A percentile compares a stretch with the other conserved stretches of the same genome.
phyloP scores from a whole-genome alignment of 169 alveolate species.

The Plasmodium vivax region DNA sequence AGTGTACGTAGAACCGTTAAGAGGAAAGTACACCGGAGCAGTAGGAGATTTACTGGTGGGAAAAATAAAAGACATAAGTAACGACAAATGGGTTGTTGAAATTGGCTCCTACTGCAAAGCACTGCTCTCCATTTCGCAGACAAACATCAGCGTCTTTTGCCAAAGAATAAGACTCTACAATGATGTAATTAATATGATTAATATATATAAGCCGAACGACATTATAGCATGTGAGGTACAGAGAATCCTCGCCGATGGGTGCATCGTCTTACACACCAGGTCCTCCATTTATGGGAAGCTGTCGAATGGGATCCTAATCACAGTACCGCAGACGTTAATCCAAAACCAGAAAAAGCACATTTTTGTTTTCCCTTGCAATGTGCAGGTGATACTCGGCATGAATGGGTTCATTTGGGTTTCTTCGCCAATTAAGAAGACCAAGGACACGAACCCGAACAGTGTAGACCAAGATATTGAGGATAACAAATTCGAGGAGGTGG shows the following conservation, averaged over 20 bases:
- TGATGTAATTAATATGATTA: constrained; percentile 92
- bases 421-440: constrained; percentile 63
- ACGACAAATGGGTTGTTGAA: constrained; percentile 92
- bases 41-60: constrained; percentile 91
- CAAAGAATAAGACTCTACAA: constrained; percentile 92
- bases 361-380: constrained; percentile 86
- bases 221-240: constrained; percentile 94
- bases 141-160: constrained; percentile 91
- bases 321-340: constrained; percentile 89
- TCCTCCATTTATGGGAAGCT: constrained; percentile 92
- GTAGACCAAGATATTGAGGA: constrained; percentile 74
- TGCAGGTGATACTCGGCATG: constrained; percentile 90
- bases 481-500: constrained; percentile 61
- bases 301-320: constrained; percentile 89
- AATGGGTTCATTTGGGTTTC: constrained; percentile 91
- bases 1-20: constrained; percentile 87
- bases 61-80: constrained; percentile 83
- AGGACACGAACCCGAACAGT: constrained; percentile 63
- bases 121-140: constrained; percentile 89
- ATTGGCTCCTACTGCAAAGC: constrained; percentile 91
- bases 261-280: constrained; percentile 91
- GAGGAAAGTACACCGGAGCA: constrained; percentile 87
- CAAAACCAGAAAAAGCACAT: constrained; percentile 92
- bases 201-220: constrained; percentile 90
- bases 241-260: constrained; percentile 87